Percentiles rank a stretch among this genome's conserved stretches.
Evolutionary conservation across 441 rosid genomes (phyloP).

Genomic region (Populus trichocarpa): DNA sequence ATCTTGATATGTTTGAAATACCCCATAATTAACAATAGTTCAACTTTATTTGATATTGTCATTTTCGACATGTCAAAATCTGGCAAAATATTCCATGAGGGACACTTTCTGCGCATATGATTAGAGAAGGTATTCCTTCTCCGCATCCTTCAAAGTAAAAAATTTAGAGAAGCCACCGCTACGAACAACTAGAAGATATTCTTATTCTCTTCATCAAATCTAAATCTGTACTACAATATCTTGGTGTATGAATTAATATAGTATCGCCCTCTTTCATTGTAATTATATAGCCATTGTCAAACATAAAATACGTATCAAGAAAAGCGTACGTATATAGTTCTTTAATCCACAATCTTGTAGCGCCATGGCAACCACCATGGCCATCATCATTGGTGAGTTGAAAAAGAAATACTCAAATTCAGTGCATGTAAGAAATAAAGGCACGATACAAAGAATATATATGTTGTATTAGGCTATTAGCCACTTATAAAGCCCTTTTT

Average conservation of each 20-base stretch:
- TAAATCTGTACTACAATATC: not conserved
- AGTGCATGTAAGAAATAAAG: not conserved
- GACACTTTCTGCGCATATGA: constrained; percentile 33
- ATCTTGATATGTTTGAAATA: no score
- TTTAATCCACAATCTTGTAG: constrained; percentile 20
- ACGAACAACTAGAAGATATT: constrained; percentile 8
- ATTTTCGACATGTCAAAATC: constrained; percentile 30
- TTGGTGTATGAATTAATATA: not conserved
- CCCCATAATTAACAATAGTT: not conserved
- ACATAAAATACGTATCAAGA: constrained; percentile 11
- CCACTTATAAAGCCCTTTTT: constrained; percentile 5
- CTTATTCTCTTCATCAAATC: not conserved
- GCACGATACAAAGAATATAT: not conserved
- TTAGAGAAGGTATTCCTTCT: constrained; percentile 14
- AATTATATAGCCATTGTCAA: not conserved
- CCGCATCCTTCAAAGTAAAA: not conserved
- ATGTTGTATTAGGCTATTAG: constrained; percentile 8
- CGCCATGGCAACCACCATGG: constrained; percentile 28
- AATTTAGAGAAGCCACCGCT: not conserved
- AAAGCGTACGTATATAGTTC: constrained; percentile 4
- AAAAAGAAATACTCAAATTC: constrained; percentile 16
- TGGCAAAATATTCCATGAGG: constrained; percentile 15
- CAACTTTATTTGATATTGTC: constrained; percentile 5
- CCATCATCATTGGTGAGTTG: constrained; percentile 49
- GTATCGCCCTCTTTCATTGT: not conserved